Evolutionary conservation across 495 filamentous ascomycete genomes (phyloP).

Genomic region (Penicillium macrosclerotiorum): DNA sequence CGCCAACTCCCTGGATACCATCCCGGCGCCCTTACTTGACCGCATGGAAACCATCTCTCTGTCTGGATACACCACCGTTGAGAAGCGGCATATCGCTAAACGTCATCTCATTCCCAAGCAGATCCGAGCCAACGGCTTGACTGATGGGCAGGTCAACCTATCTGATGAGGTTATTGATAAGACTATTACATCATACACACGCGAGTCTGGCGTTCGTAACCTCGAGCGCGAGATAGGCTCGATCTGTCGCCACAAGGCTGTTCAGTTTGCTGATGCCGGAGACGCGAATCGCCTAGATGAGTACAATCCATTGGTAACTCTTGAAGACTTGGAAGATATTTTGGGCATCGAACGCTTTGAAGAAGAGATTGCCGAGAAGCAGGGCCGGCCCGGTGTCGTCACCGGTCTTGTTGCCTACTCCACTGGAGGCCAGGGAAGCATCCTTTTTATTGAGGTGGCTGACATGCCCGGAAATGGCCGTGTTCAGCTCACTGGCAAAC

Average conservation of each 20-base stretch:
- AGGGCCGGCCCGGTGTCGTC: slow-evolving; percentile 85
- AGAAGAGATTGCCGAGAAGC: slow-evolving; percentile 91
- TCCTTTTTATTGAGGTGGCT: slow-evolving; percentile 96
- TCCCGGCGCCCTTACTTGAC: slow-evolving; percentile 90
- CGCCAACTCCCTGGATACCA: slow-evolving; percentile 93
- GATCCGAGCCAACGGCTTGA: slow-evolving; percentile 75
- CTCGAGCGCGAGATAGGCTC: slow-evolving; percentile 93
- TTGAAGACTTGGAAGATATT: slow-evolving; percentile 83
- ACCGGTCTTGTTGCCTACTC: slow-evolving; percentile 97
- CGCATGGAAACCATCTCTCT: slow-evolving; percentile 94
- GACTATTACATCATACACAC: slow-evolving; percentile 93
- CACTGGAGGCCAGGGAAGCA: slow-evolving; percentile 88
- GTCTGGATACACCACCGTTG: slow-evolving; percentile 94
- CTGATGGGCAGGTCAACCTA: slow-evolving; percentile 67
- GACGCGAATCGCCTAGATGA: slow-evolving; percentile 65
- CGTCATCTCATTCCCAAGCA: slow-evolving; percentile 95
- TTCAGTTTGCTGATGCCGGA: slow-evolving; percentile 86
- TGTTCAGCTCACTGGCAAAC: slow-evolving; percentile 95
- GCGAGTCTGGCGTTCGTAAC: slow-evolving; percentile 96
- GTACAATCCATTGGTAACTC: slow-evolving; percentile 71
- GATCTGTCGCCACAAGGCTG: slow-evolving; percentile 92
- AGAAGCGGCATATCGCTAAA: slow-evolving; percentile 94
- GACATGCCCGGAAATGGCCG: slow-evolving; percentile 94
- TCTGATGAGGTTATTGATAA: slow-evolving; percentile 84
- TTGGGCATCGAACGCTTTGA: slow-evolving; percentile 93